Evolutionary conservation across 495 filamentous ascomycete species (phyloP).

Genomic region (Xylaria scruposa): DNA sequence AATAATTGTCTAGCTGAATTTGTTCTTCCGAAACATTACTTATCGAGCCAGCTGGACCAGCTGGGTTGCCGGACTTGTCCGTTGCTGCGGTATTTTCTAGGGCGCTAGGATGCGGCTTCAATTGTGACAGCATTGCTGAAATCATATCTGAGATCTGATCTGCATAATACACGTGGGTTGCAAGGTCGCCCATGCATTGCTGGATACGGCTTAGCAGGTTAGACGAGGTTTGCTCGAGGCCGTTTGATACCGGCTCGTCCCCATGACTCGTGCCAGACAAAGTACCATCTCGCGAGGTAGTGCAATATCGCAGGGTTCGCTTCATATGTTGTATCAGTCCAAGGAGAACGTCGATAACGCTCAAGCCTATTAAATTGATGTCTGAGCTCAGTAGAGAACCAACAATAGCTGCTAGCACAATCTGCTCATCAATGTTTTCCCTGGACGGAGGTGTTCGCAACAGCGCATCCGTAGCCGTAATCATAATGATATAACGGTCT

Average conservation of each 20-base stretch:
- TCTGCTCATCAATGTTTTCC: conserved; percentile 69
- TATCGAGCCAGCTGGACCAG: conserved; percentile 37
- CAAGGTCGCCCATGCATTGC: conserved; percentile 81
- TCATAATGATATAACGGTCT: conserved; percentile 84
- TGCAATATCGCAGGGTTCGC: conserved; percentile 69
- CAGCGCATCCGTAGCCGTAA: conserved; percentile 78
- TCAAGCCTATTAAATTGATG: conserved; percentile 91
- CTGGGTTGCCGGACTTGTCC: conserved; percentile 46
- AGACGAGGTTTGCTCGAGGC: conserved; percentile 38
- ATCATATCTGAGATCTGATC: conserved; percentile 95
- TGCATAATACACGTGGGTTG: conserved; percentile 91
- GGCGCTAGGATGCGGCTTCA: conserved; percentile 66
- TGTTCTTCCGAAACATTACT: conserved; percentile 45
- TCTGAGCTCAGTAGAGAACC: conserved; percentile 82
- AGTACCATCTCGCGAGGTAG: conserved; percentile 49
- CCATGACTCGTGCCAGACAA: conserved; percentile 35
- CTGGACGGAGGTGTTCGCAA: conserved; percentile 68
- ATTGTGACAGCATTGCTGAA: conserved; percentile 72
- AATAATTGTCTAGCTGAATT: conserved; percentile 63
- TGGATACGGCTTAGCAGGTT: conserved; percentile 71
- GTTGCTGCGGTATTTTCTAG: conserved; percentile 46
- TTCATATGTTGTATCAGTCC: conserved; percentile 82
- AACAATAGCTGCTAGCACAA: conserved; percentile 75
- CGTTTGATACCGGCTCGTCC: conserved; percentile 33
- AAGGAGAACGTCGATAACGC: conserved; percentile 88